Evolutionary conservation across 2,329 filamentous ascomycete genomes (phyloP), one percentile per base, ranked within the genome.

Genomic region (Scopulariopsis brevicaulis): DNA sequence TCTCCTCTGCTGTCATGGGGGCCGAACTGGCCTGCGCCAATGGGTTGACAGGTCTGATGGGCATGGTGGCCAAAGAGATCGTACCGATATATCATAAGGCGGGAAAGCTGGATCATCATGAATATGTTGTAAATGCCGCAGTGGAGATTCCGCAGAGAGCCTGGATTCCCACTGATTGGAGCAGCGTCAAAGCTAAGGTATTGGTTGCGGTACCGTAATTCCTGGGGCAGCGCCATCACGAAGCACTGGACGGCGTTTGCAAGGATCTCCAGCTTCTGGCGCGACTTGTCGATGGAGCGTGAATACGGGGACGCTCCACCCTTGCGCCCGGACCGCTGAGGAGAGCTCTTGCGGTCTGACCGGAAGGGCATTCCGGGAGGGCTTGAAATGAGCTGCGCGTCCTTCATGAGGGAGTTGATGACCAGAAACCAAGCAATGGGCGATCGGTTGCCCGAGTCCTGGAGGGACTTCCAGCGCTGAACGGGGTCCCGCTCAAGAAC

Each of bases 401-500:
- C 67, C 53, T 67, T 65, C 70, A 72, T 71, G 14, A 73, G 59
- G 0, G 70, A 72, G 60, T 72, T 73, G 50, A 72, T 65, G 37
- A 72, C 66, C 28, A 73, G 65, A 57, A 70, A 73, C 71, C 71
- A 74, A 2, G 71, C 68, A 48, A 68, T 70, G 0, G 68, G 61
- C 11, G 67, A 68, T 52, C 64, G 58, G 60, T 71, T 73, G 3
- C 66, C 65, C 8, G 63, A 65, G 6, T 63, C 55, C 25, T 64
- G 59, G 1, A 73, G 64, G 1, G 57, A 55, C 59, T 70, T 71
- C 67, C 68, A 71, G 3, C 70, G 64, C 2, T 63, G 58, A 18
- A 60, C 65, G 25, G 65, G 64, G 59, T 72, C 68, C 15, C 56
- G 25, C 18, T 66, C 65, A 12, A 74, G 58, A 50, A 66, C 66